Percentiles rank a stretch among this genome's conserved stretches.
Conservation (phyloP, 768 basidiomycete genomes). For the Lactarius akahatsu region DNA sequence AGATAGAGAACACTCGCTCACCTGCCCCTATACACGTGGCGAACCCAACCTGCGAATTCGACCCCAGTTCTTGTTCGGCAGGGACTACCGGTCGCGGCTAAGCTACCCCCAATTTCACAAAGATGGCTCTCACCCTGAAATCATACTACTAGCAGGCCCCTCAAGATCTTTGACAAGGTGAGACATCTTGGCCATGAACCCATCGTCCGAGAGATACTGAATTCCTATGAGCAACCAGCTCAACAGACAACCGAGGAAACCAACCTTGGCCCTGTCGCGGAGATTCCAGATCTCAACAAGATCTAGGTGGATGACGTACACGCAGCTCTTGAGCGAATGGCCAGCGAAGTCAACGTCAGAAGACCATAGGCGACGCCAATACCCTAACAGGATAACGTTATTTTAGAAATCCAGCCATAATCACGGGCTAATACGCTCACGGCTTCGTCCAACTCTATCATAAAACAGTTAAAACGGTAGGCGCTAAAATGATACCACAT, state of each 20-base stretch:
- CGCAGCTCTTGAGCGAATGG: neutral
- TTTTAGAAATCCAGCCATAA: neutral
- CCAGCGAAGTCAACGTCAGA: conserved; percentile 3
- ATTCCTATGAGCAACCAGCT: neutral
- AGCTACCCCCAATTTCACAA: no score
- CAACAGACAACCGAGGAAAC: neutral
- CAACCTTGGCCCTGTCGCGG: neutral
- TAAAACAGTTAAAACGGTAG: neutral
- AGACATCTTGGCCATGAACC: conserved; percentile 14
- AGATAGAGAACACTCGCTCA: neutral
- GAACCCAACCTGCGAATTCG: conserved; percentile 1
- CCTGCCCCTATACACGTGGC: conserved; percentile 1
- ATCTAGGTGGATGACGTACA: conserved; percentile 4
- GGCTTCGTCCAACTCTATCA: conserved; percentile 6
- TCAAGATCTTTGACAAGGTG: conserved; percentile 9
- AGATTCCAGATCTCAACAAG: conserved; percentile 17
- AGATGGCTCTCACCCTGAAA: neutral
- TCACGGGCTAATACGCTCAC: neutral
- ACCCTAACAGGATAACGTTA: neutral
- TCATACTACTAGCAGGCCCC: neutral
- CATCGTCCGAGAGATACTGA: conserved; percentile 1
- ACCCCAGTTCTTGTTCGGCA: neutral
- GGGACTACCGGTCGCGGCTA: neutral
- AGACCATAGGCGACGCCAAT: conserved; percentile 11
- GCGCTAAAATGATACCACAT: neutral